Evolutionary conservation across 2,329 filamentous ascomycete species (phyloP).

Genomic region (Fusarium solani-melongenae): DNA sequence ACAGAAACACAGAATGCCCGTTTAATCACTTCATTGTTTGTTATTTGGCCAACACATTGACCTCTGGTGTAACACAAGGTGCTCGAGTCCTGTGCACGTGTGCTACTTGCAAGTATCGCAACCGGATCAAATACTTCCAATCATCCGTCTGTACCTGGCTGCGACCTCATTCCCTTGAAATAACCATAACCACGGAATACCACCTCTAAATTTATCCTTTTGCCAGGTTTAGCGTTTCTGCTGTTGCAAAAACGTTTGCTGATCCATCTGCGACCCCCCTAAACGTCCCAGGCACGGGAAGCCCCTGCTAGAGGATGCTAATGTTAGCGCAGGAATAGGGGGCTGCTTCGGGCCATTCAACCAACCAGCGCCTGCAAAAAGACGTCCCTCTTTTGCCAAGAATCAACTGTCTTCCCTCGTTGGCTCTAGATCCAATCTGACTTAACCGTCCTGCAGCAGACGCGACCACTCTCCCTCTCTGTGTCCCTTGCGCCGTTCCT

Average conservation of each 20-base stretch:
- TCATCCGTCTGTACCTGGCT: neutral
- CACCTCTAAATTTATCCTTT: conserved; percentile 1
- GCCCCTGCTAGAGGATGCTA: conserved; percentile 8
- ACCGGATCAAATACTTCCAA: neutral
- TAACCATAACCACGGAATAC: neutral
- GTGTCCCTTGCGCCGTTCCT: neutral
- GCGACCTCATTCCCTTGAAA: neutral
- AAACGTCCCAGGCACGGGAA: conserved; percentile 1
- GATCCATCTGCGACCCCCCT: neutral
- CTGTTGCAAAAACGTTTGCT: neutral
- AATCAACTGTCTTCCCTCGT: neutral
- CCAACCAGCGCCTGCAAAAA: conserved; percentile 23
- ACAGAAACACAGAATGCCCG: neutral
- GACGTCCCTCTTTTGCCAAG: neutral
- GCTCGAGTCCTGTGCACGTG: neutral
- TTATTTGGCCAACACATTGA: neutral
- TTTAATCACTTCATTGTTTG: neutral
- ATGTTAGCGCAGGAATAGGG: conserved; percentile 7
- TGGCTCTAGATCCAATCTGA: neutral
- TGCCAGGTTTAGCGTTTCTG: neutral
- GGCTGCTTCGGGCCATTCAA: neutral
- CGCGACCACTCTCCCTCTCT: neutral
- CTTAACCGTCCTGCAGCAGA: neutral
- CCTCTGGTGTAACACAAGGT: neutral
- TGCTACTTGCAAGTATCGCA: neutral